Percentiles rank a stretch among this genome's conserved stretches.
Evolutionary conservation across 2,329 filamentous ascomycete species (phyloP).

Genomic region (Xylaria sp.): DNA sequence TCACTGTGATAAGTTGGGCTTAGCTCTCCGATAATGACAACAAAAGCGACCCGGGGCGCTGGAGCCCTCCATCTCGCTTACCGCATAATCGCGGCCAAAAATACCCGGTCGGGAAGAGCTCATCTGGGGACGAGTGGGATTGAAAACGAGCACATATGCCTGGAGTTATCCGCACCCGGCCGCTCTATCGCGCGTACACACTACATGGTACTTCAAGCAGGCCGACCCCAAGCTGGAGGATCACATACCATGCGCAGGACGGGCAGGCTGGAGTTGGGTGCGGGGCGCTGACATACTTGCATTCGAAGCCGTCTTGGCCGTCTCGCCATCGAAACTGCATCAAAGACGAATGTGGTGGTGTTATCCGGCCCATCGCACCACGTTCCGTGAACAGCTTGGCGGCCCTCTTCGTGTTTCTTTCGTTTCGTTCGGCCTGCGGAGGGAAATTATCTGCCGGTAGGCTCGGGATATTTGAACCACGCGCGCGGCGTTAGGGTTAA

Average conservation of each 20-base stretch:
- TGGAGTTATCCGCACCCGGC: slow-evolving; percentile 6
- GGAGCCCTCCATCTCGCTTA: slow-evolving; percentile 8
- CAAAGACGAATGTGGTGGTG: not conserved
- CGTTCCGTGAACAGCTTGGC: not conserved
- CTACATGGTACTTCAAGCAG: not conserved
- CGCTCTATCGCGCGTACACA: not conserved
- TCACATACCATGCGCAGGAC: slow-evolving; percentile 9
- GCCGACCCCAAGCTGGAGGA: slow-evolving; percentile 8
- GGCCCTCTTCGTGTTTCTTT: not conserved
- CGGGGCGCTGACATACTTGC: not conserved
- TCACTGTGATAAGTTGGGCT: not conserved
- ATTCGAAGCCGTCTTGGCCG: slow-evolving; percentile 12
- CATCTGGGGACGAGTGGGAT: slow-evolving; percentile 13
- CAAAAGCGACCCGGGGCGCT: not conserved
- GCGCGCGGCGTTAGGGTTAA: not conserved
- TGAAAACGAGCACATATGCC: slow-evolving; percentile 21
- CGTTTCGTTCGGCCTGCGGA: not conserved
- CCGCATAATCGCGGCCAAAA: slow-evolving; percentile 16
- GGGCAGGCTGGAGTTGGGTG: not conserved
- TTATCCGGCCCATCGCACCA: not conserved
- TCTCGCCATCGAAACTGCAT: slow-evolving; percentile 18
- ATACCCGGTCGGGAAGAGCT: slow-evolving; percentile 14
- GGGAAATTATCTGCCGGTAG: slow-evolving; percentile 17
- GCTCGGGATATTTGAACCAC: slow-evolving; percentile 7
- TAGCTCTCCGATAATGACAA: not conserved